Evolutionary conservation across 2,329 filamentous ascomycete genomes (phyloP).

Genomic region (Beauveria sp.): DNA sequence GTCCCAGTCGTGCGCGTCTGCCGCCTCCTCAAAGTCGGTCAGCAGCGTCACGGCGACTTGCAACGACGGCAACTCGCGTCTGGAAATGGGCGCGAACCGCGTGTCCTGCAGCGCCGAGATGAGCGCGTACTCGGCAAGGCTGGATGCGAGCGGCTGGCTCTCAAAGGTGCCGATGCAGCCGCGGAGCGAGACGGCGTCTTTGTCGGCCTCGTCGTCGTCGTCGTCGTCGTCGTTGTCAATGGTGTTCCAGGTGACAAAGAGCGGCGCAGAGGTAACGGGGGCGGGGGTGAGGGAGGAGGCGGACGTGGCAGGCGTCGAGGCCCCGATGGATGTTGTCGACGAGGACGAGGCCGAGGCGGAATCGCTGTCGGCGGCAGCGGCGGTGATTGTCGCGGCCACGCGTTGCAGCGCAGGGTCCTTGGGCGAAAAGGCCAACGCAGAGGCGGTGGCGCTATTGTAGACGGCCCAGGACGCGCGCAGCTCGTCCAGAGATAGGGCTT

Average conservation of each 20-base stretch:
- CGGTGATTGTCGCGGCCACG: conserved; percentile 22
- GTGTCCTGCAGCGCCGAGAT: conserved; percentile 64
- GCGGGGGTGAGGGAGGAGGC: conserved; percentile 25
- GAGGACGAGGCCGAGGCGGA: conserved; percentile 29
- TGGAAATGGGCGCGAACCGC: conserved; percentile 51
- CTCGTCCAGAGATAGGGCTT: conserved; percentile 57
- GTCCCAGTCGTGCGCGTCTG: conserved; percentile 73
- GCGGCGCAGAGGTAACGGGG: conserved; percentile 49
- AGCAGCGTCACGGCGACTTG: conserved; percentile 72
- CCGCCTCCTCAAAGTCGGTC: conserved; percentile 72
- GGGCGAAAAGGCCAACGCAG: conserved; percentile 16
- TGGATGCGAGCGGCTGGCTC: conserved; percentile 61
- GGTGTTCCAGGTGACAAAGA: conserved; percentile 95
- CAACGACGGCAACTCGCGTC: conserved; percentile 47
- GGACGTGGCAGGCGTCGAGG: conserved; percentile 34
- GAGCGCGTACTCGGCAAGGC: conserved; percentile 72
- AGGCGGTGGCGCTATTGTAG: conserved; percentile 22
- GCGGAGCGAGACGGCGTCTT: conserved; percentile 60
- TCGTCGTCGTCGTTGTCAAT: conserved; percentile 43
- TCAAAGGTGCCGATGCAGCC: conserved; percentile 97
- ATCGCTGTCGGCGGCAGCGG: conserved; percentile 12
- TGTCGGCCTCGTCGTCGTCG: conserved; percentile 30
- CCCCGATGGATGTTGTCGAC: conserved; percentile 27
- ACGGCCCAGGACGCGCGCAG: conserved; percentile 59
- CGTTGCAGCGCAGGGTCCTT: conserved; percentile 37